phyloP scores from a whole-genome alignment of 73 alveolate species.

The Loxodes magnus region DNA sequence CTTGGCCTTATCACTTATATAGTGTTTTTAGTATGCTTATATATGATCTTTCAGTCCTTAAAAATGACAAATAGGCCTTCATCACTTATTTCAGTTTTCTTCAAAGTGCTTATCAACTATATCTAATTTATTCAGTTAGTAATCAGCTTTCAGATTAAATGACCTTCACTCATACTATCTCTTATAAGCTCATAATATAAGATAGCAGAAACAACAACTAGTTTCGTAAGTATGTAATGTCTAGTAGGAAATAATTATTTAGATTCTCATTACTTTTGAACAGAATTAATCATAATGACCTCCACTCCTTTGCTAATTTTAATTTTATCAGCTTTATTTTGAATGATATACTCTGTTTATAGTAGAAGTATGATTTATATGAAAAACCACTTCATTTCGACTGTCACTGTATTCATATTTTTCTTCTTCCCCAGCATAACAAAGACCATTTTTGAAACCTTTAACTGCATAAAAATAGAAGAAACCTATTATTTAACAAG shows the following conservation, averaged over 20 bases:
- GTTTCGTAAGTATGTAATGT: too few species aligned
- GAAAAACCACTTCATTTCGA: constrained; percentile 10
- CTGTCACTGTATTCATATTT: constrained; percentile 16
- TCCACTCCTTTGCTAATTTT: too few species aligned
- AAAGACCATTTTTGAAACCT: constrained; percentile 1
- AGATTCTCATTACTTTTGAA: too few species aligned
- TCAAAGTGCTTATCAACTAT: constrained; percentile 41
- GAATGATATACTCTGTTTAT: too few species aligned
- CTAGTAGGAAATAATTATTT: too few species aligned
- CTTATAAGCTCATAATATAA: constrained; percentile 13
- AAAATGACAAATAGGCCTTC: constrained; percentile 22
- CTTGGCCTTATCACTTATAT: constrained; percentile 9
- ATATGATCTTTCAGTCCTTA: not conserved
- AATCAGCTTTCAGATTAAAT: constrained; percentile 27
- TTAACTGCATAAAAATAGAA: constrained; percentile 11
- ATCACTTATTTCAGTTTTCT: constrained; percentile 36
- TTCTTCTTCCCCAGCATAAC: constrained; percentile 14
- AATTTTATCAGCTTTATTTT: too few species aligned
- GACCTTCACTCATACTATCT: constrained; percentile 30
- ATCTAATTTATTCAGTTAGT: constrained; percentile 27
- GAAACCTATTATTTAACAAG: not conserved
- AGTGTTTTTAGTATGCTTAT: constrained; percentile 4
- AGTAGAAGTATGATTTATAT: not conserved
- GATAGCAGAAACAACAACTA: too few species aligned
- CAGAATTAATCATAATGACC: too few species aligned